Percentiles rank a stretch among this genome's conserved stretches.
phyloP scores from a whole-genome alignment of 768 basidiomycete species.

The Hirschioporus abietinus region DNA sequence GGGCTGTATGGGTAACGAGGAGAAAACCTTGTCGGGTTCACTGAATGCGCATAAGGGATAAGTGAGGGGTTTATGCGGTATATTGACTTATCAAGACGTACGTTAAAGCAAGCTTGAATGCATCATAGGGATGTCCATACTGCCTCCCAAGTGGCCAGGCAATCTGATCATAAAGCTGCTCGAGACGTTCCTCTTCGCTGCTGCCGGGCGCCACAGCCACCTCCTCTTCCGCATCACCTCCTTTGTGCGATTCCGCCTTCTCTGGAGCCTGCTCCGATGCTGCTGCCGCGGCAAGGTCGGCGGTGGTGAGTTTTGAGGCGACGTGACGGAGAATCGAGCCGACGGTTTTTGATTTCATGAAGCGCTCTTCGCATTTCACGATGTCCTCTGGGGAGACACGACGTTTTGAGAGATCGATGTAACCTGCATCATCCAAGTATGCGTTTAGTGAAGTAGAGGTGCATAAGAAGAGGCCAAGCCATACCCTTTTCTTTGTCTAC shows the following conservation, averaged over 20 bases:
- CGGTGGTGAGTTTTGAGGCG: conserved; percentile 69
- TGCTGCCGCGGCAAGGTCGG: conserved; percentile 25
- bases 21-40: conserved; percentile 78
- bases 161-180: conserved; percentile 83
- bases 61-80: conserved; percentile 3
- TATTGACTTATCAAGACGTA: conserved; percentile 32
- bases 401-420: conserved; percentile 98
- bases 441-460: not conserved
- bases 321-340: conserved; percentile 91
- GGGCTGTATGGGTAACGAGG: conserved; percentile 54
- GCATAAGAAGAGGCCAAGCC: conserved; percentile 22
- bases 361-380: conserved; percentile 97
- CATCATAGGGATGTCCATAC: conserved; percentile 95
- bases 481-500: conserved; percentile 99
- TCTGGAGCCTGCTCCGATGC: conserved; percentile 35
- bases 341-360: conserved; percentile 96
- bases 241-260: conserved; percentile 39
- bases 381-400: conserved; percentile 98
- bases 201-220: conserved; percentile 27
- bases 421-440: conserved; percentile 49
- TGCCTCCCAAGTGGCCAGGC: conserved; percentile 90
- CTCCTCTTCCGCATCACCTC: conserved; percentile 38
- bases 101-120: conserved; percentile 96
- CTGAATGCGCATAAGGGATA: conserved; percentile 26
- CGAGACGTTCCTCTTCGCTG: conserved; percentile 76